phyloP scores from a whole-genome alignment of 768 basidiomycete species.

The Russula compacta region DNA sequence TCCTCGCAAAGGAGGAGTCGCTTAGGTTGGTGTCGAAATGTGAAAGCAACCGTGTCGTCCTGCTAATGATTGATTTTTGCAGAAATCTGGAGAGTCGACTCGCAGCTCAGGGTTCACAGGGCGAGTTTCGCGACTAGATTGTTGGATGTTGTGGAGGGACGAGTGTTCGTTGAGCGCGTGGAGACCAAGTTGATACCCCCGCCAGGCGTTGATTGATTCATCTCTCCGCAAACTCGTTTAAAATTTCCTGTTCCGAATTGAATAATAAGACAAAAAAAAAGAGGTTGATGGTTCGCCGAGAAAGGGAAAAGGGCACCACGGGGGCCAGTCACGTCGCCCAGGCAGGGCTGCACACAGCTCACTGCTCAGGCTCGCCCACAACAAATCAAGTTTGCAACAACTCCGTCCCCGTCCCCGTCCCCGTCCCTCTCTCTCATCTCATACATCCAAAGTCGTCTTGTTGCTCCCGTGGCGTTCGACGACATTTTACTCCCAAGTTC shows the following conservation, averaged over 20 bases:
- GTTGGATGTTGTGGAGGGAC: constrained; percentile 4
- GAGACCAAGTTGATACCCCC: constrained; percentile 25
- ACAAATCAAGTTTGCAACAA: no score
- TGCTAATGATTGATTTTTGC: background rate
- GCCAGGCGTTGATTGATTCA: background rate
- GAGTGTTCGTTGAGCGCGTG: constrained; percentile 14
- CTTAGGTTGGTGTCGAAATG: constrained; percentile 48
- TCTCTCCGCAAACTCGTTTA: background rate
- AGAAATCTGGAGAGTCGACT: constrained; percentile 87
- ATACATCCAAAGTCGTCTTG: no score
- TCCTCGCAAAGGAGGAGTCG: constrained; percentile 93
- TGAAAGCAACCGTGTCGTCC: background rate
- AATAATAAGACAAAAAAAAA: background rate
- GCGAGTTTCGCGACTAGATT: constrained; percentile 62
- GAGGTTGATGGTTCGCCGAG: background rate
- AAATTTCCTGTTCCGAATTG: background rate
- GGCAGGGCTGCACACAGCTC: no score
- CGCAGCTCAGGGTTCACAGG: constrained; percentile 78
- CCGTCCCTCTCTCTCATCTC: no score
- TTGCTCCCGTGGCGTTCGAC: background rate
- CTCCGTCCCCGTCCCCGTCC: no score
- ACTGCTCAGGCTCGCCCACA: no score
- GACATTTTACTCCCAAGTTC: background rate
- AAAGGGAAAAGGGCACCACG: constrained; percentile 7
- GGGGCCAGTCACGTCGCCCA: no score